Base-by-base conservation (phyloP, 163 green algal species). In the Volvox carteri region DNA sequence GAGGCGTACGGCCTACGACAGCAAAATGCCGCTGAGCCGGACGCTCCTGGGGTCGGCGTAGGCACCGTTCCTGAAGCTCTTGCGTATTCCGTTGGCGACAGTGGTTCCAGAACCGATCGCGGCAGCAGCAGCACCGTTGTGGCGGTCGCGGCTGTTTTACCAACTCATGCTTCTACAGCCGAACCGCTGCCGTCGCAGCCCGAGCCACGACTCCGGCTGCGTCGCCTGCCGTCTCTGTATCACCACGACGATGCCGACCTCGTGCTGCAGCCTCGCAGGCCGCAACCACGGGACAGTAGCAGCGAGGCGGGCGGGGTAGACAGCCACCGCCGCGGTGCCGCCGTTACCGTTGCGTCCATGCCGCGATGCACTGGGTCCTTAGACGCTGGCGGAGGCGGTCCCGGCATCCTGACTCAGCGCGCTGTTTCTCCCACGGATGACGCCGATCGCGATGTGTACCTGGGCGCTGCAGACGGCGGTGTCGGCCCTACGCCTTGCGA, bases 251-350 rank as follows among this genome's bases (percentile, higher is more conserved):
- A 78, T 30, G 79, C 41, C 5, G 73, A 44, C 16, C 35, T 79
- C 30, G 18, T 33, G 46, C 81, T 87, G 48, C 81, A 87, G 81
- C 33, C 81, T 8, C 81, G 65, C 44, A 19, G 81, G 33, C 81
- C 81, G 21, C 81, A 25, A 19, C 46, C 81, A n/a, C 65, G 80
- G 8, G 67, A 79, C 7, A 19, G 25, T 12, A 52, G 75, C 18
- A 35, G 75, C 75, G 48, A 81, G 2, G 72, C 41, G 3, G 72
- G 28, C 23, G 73, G 16, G 0, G 44, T 8, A 5, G 25, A 25
- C 46, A 3, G 19, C 4, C 44, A 25, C 12, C 18, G 70, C 70
- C 4, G 75, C 75, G 46, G 33, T 8, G 46, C 30, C 30, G 46
- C 33, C 35, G 37, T 54, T 7, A 52, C 50, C 7, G 25, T 35